A percentile compares a stretch with the other conserved stretches of the same genome.
phyloP scores from a whole-genome alignment of 192 early-diverging fungal species.

The Rhizophagus clarus region DNA sequence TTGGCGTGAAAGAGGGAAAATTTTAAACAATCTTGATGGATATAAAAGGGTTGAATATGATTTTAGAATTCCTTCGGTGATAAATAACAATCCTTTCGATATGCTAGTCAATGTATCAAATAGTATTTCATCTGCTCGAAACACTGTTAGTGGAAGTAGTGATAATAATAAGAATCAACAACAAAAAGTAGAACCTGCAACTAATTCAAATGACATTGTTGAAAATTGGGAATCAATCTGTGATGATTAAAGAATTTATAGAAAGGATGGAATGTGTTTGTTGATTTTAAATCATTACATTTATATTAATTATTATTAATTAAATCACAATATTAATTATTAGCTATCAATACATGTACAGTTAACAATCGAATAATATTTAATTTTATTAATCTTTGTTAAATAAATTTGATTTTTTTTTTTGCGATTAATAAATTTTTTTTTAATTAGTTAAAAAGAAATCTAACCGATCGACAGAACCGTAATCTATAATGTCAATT shows the following conservation, averaged over 20 bases:
- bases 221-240: slow-evolving; percentile 29
- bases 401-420: too few species aligned
- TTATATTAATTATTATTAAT: too few species aligned
- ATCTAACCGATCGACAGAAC: too few species aligned
- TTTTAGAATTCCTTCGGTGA: background rate
- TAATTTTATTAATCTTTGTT: too few species aligned
- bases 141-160: background rate
- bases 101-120: background rate
- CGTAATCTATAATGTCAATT: too few species aligned
- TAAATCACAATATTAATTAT: too few species aligned
- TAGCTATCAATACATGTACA: too few species aligned
- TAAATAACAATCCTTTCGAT: slow-evolving; percentile 15
- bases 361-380: too few species aligned
- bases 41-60: background rate
- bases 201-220: slow-evolving; percentile 3
- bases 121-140: background rate
- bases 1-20: slow-evolving; percentile 33
- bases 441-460: too few species aligned
- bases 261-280: too few species aligned
- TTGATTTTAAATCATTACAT: too few species aligned
- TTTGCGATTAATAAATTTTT: too few species aligned
- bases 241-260: background rate
- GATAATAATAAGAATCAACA: background rate
- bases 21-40: background rate
- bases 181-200: background rate